phyloP scores from a whole-genome alignment of 495 filamentous ascomycete species.

The Penicillium pulvis region DNA sequence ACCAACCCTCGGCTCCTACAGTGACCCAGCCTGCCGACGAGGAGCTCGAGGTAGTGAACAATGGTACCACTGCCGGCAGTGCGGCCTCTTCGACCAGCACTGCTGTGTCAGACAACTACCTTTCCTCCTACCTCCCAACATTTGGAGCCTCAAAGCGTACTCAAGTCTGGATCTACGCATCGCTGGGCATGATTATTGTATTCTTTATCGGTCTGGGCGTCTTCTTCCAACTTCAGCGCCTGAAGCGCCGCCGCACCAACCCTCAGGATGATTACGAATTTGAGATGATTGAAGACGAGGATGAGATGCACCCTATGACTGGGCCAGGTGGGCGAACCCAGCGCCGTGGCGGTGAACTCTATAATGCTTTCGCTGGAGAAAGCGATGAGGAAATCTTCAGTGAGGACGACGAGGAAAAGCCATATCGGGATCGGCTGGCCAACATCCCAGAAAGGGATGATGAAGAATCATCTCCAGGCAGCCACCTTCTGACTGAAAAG shows the following conservation, averaged over 20 bases:
- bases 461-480: constrained; percentile 21
- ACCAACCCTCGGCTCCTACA: constrained; percentile 36
- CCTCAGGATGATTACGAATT: constrained; percentile 90
- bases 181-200: constrained; percentile 76
- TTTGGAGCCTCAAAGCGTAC: constrained; percentile 89
- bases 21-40: constrained; percentile 22
- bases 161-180: constrained; percentile 93
- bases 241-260: constrained; percentile 73
- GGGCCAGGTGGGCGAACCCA: constrained; percentile 38
- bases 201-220: constrained; percentile 80
- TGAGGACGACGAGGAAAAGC: constrained; percentile 54
- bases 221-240: constrained; percentile 77
- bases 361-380: constrained; percentile 88
- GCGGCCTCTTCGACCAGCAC: constrained; percentile 43
- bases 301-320: constrained; percentile 61
- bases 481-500: constrained; percentile 26
- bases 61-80: constrained; percentile 31
- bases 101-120: constrained; percentile 57
- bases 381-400: constrained; percentile 71
- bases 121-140: constrained; percentile 91
- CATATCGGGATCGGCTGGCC: constrained; percentile 40
- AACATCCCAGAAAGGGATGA: constrained; percentile 26
- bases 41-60: constrained; percentile 23
- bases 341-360: constrained; percentile 78
- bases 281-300: constrained; percentile 84